These are phyloP conservation scores for Penicillium odoratum DNA, from an alignment of 495 filamentous ascomycete species.

Conservation along the genomic window DNA sequence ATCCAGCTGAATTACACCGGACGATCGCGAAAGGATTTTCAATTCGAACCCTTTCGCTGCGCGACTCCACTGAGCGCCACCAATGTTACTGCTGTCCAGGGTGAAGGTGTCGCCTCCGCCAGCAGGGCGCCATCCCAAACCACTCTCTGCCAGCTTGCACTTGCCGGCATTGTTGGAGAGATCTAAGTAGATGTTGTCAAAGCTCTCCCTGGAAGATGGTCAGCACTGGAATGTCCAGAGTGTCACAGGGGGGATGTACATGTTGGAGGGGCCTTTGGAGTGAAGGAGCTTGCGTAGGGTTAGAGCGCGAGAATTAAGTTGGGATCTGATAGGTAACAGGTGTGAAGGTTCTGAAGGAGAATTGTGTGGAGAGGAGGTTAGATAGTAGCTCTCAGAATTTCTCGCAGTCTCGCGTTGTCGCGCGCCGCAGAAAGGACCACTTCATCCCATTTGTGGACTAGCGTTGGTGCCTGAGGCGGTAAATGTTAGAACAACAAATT, in stretches of 20 bases:
- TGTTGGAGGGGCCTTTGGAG: conserved; percentile 35
- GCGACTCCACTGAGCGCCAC: conserved; percentile 89
- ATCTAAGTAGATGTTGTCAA: conserved; percentile 94
- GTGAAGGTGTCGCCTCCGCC: conserved; percentile 89
- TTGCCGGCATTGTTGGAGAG: conserved; percentile 86
- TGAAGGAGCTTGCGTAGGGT: background rate
- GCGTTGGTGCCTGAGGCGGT: conserved; percentile 22
- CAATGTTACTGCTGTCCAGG: conserved; percentile 78
- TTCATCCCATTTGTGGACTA: conserved; percentile 26
- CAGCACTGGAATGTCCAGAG: conserved; percentile 19
- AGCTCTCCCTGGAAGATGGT: conserved; percentile 69
- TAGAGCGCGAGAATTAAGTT: background rate
- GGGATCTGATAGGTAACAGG: conserved; percentile 1
- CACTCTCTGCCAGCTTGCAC: conserved; percentile 89
- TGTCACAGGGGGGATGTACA: conserved; percentile 24
- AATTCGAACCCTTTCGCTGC: conserved; percentile 90
- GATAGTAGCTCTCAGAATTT: conserved; percentile 31
- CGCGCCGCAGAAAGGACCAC: conserved; percentile 31
- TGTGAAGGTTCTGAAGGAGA: conserved; percentile 2
- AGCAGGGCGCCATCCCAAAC: conserved; percentile 90
- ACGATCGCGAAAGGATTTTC: conserved; percentile 79
- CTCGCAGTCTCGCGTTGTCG: conserved; percentile 40
- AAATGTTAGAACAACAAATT: background rate
- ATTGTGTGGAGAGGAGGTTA: conserved; percentile 8
- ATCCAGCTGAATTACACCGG: conserved; percentile 89